Base-by-base conservation (phyloP, 192 early-diverging fungal genomes). In the Podila epicladia region DNA sequence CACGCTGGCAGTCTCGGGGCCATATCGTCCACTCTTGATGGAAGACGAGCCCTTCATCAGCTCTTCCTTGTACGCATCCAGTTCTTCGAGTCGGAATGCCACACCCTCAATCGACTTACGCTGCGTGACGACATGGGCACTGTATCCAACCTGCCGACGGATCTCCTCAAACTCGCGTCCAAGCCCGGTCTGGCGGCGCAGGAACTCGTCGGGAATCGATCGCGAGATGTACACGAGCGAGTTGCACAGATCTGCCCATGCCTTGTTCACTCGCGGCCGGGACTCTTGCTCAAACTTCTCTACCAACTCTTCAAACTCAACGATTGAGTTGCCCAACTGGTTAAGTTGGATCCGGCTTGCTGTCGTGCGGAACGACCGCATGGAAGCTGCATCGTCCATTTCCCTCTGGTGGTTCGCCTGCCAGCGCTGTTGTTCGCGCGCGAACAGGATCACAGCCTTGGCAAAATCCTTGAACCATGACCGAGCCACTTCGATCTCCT, bases 401-500 rank as follows among this genome's bases (percentile, higher is more conserved):
- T 72, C 70, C 20, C 24, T 35, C 17, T 63, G 50, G n/a, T 80
- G 77, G 35, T 64, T 80, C 4, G 77, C 38, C 57, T 63, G 62
- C 77, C 77, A 80, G 8, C 64, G 62, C 3, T 32, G 35, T 51
- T 80, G 77, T 37, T 80, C 77, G 0, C 71, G 55, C 12, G 77
- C 77, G 61, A 80, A 80, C 19, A 80, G 33, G 48, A 80, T 72
- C 6, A 80, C 77, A 13, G 77, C 77, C 62, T 73, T 73, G 20
- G 77, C 77, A 58, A 80, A 80, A 38, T 80, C 77, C 77, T 80
- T 80, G 57, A 80, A 80, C 77, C 77, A 80, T 15, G 71, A 73
- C 35, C 77, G 17, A 3, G 77, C 59, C 5, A 69, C 62, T 24
- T 73, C 77, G 31, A 80, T 80, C 62, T 80, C 77, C 29, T 65